These are phyloP conservation scores for Pseudomassariella vexata DNA, from an alignment of 2,329 filamentous ascomycete species.

Conservation along the genomic window DNA sequence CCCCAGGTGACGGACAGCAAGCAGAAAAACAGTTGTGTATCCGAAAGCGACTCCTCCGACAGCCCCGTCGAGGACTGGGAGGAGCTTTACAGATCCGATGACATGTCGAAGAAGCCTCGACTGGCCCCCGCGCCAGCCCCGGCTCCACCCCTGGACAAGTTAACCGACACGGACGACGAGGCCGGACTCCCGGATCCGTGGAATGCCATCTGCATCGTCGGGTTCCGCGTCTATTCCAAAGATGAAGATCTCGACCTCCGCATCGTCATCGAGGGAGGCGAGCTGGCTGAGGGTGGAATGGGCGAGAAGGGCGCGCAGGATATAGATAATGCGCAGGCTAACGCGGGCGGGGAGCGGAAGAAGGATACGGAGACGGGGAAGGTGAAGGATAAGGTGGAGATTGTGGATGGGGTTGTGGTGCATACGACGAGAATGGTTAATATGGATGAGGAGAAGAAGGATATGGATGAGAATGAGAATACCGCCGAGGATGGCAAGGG, in stretches of 20 bases:
- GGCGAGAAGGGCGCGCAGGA: constrained; percentile 50
- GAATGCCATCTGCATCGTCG: constrained; percentile 36
- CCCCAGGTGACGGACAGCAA: constrained; percentile 17
- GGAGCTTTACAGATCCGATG: constrained; percentile 52
- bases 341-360: constrained; percentile 42
- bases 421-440: no score
- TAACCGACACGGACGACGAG: constrained; percentile 33
- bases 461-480: constrained; percentile 22
- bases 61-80: constrained; percentile 56
- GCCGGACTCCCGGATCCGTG: constrained; percentile 30
- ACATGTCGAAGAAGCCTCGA: constrained; percentile 47
- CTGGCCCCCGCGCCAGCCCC: constrained; percentile 21
- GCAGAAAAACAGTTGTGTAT: constrained; percentile 32
- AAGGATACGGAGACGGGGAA: constrained; percentile 19
- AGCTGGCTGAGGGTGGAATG: constrained; percentile 49
- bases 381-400: constrained; percentile 24
- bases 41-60: constrained; percentile 51
- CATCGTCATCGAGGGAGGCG: constrained; percentile 50
- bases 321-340: constrained; percentile 51
- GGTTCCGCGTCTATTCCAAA: constrained; percentile 34
- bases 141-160: constrained; percentile 16
- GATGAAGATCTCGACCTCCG: constrained; percentile 47
- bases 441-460: constrained; percentile 26
- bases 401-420: constrained; percentile 20
- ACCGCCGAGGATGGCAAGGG: constrained; percentile 4